Conservation (phyloP, 495 filamentous ascomycete genomes). For the Xylaria curta region DNA sequence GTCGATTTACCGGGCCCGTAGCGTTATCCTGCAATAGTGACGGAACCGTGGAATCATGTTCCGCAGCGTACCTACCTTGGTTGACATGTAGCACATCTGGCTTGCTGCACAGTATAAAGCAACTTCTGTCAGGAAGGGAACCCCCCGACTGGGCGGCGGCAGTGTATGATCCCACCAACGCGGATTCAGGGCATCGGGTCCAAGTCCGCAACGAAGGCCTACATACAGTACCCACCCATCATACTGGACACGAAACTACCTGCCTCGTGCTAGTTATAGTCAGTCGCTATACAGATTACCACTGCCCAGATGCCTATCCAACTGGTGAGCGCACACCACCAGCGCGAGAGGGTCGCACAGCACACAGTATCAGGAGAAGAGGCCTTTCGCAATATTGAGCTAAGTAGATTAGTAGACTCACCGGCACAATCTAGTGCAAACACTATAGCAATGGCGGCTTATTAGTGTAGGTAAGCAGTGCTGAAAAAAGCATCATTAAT, state of each 20-base stretch:
- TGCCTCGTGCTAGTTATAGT: background rate
- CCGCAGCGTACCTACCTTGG: background rate
- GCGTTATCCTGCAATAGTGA: slow-evolving; percentile 13
- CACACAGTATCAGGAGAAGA: background rate
- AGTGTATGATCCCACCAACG: slow-evolving; percentile 26
- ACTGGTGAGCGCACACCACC: background rate
- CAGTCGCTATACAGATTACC: no score
- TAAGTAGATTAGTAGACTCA: background rate
- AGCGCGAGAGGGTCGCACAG: background rate
- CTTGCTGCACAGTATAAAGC: background rate
- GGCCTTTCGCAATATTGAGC: background rate
- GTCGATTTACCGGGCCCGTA: slow-evolving; percentile 1
- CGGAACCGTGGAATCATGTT: slow-evolving; percentile 12
- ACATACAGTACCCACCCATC: background rate
- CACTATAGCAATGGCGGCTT: background rate
- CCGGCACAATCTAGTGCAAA: background rate
- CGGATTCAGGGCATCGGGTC: slow-evolving; percentile 17
- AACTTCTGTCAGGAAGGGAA: slow-evolving; percentile 8
- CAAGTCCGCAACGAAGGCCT: background rate
- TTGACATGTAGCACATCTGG: background rate
- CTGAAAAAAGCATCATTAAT: slow-evolving; percentile 15
- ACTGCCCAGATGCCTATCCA: background rate
- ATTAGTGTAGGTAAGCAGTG: slow-evolving; percentile 9
- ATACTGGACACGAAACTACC: background rate
- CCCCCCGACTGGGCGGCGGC: slow-evolving; percentile 24